Evolutionary conservation across 345 rosid species (phyloP), one percentile per base, ranked within the genome.

Genomic region (Gossypium rotundifolium): DNA sequence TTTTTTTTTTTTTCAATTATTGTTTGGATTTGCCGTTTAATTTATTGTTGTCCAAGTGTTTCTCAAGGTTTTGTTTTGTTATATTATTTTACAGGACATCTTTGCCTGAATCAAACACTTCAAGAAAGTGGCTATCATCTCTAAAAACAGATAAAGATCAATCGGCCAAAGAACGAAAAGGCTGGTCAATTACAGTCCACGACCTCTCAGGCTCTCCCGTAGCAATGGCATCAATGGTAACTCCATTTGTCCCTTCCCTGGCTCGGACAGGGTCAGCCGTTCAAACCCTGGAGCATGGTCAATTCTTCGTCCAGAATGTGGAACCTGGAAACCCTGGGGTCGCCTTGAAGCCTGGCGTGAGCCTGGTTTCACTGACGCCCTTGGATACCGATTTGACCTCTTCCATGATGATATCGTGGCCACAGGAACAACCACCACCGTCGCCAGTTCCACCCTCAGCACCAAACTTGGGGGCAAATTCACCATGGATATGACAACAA

Each of bases 301-400:
- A 1, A 93, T 95, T 67, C 90, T 95, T 65, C 87, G 89, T n/a
- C 99, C 98, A 0, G 85, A 83, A 8, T 84, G 85, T 55, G 88
- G 89, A 69, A 90, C 97, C 0, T 95, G 99, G 99, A 93, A 88
- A 67, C 94, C 98, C 13, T 95, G 98, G 98, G 99, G 98, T 54
- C 88, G 98, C 6, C 83, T 95, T 14, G 97, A 91, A 80, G 96
- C 96, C 3, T 95, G 99, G 99, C 87, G 94, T 0, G 98, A 95
- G 42, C 72, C 76, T 0, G 86, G 84, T 18, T 69, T 75, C 78
- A 79, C 91, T 3, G 86, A 88, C 27, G 61, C 86, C 9, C 81
- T 95, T n/a, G 97, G 97, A 0, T 88, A 95, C 83, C 85, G 88
- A 1, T 93, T 93, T 54, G 93, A 93, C 54, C 80, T 95, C n/a